Evolutionary conservation across 2,329 filamentous ascomycete genomes (phyloP).

Genomic region (Aschersonia sp.): DNA sequence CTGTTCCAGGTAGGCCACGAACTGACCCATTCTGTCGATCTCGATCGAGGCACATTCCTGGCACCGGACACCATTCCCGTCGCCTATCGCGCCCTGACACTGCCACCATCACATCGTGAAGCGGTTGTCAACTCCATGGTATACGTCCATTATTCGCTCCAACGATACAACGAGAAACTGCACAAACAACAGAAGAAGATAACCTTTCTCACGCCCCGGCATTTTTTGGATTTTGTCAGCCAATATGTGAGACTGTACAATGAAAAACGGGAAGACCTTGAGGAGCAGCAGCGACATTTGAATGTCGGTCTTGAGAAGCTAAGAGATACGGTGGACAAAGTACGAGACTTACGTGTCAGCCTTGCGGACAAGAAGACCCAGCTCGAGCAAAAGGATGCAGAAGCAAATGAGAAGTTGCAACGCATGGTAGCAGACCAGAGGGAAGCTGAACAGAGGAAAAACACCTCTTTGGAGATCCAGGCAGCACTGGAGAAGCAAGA

Average conservation of each 20-base stretch:
- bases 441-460: slow-evolving; percentile 84
- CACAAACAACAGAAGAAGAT: slow-evolving; percentile 83
- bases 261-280: slow-evolving; percentile 94
- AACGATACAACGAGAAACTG: slow-evolving; percentile 75
- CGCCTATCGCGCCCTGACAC: slow-evolving; percentile 69
- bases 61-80: slow-evolving; percentile 87
- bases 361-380: slow-evolving; percentile 90
- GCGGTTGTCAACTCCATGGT: slow-evolving; percentile 97
- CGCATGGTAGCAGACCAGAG: slow-evolving; percentile 94
- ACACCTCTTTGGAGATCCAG: slow-evolving; percentile 78
- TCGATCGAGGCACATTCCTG: slow-evolving; percentile 73
- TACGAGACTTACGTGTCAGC: slow-evolving; percentile 78
- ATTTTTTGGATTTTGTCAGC: slow-evolving; percentile 95
- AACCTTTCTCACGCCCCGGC: slow-evolving; percentile 87
- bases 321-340: slow-evolving; percentile 91
- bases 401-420: slow-evolving; percentile 94
- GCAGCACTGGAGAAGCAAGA: slow-evolving; percentile 79
- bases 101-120: slow-evolving; percentile 83
- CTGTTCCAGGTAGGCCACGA: slow-evolving; percentile 96
- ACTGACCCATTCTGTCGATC: slow-evolving; percentile 87
- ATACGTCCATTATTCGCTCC: slow-evolving; percentile 90
- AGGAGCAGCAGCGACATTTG: slow-evolving; percentile 95
- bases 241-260: slow-evolving; percentile 97
- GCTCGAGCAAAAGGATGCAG: slow-evolving; percentile 81
- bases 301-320: slow-evolving; percentile 98